phyloP scores from a whole-genome alignment of 257 asterid genomes.

The Penstemon eatonii region DNA sequence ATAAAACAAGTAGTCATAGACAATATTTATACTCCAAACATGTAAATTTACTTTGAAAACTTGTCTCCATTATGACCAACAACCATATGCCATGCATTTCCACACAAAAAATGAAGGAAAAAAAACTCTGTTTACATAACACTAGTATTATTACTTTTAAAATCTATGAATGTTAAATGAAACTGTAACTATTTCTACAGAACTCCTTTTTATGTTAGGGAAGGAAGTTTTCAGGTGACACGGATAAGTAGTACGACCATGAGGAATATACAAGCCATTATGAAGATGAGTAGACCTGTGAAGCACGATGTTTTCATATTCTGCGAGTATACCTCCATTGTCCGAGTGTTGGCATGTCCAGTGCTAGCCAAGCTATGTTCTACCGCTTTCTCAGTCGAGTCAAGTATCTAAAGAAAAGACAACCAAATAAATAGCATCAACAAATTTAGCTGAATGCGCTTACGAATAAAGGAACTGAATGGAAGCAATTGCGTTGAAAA shows the following conservation, averaged over 20 bases:
- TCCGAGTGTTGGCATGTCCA: slow-evolving; percentile 67
- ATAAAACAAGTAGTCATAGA: not conserved
- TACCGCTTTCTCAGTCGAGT: slow-evolving; percentile 84
- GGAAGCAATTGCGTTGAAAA: not conserved
- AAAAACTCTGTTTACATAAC: too few species aligned
- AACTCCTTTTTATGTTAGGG: too few species aligned
- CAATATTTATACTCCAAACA: slow-evolving; percentile 23
- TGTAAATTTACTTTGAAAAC: not conserved
- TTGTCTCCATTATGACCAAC: not conserved
- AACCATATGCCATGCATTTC: not conserved
- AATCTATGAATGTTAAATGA: too few species aligned
- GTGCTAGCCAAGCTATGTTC: slow-evolving; percentile 92
- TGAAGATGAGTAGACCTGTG: slow-evolving; percentile 71
- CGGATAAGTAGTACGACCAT: slow-evolving; percentile 92
- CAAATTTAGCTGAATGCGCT: not conserved
- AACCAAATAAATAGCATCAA: not conserved
- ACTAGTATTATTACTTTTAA: too few species aligned
- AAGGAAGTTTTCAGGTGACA: slow-evolving; percentile 43
- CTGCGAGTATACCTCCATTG: slow-evolving; percentile 48
- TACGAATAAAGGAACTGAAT: not conserved
- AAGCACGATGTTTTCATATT: slow-evolving; percentile 75
- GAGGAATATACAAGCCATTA: slow-evolving; percentile 64
- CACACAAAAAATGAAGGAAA: too few species aligned
- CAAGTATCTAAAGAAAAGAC: slow-evolving; percentile 55
- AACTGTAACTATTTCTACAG: too few species aligned